A percentile compares a stretch with the other conserved stretches of the same genome.
phyloP scores from a whole-genome alignment of 179 eudicot genomes.

The Corrigiola litoralis region DNA sequence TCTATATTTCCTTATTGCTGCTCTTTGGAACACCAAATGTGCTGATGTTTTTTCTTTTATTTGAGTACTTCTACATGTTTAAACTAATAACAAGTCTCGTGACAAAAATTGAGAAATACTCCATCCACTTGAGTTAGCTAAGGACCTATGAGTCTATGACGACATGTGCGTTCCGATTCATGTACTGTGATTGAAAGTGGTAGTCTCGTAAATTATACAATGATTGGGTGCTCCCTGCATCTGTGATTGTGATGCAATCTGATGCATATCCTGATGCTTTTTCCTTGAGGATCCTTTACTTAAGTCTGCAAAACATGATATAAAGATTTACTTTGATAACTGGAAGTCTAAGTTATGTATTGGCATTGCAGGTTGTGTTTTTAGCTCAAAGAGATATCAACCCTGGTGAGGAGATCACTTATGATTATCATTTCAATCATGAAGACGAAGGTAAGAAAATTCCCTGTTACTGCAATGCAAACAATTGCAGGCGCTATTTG shows the following conservation, averaged over 20 bases:
- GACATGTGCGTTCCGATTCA: too few relatives aligned
- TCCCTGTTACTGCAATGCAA: constrained; percentile 59
- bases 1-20: not conserved
- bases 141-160: too few relatives aligned
- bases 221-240: not conserved
- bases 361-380: constrained; percentile 56
- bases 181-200: not conserved
- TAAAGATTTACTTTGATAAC: not conserved
- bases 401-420: constrained; percentile 82
- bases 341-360: not conserved
- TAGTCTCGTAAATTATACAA: too few relatives aligned
- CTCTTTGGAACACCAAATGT: not conserved
- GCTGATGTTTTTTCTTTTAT: not conserved
- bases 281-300: too few relatives aligned
- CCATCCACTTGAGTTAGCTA: too few relatives aligned
- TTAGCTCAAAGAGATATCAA: constrained; percentile 72
- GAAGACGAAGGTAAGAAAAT: constrained; percentile 84
- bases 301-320: too few relatives aligned
- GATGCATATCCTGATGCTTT: too few relatives aligned
- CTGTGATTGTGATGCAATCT: not conserved
- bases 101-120: not conserved
- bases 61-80: too few relatives aligned
- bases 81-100: not conserved
- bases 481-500: constrained; percentile 65
- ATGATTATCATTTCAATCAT: constrained; percentile 72